These are phyloP conservation scores for Trichoderma citrinoviride DNA, from an alignment of 2,329 filamentous ascomycete genomes.

Conservation along the genomic window DNA sequence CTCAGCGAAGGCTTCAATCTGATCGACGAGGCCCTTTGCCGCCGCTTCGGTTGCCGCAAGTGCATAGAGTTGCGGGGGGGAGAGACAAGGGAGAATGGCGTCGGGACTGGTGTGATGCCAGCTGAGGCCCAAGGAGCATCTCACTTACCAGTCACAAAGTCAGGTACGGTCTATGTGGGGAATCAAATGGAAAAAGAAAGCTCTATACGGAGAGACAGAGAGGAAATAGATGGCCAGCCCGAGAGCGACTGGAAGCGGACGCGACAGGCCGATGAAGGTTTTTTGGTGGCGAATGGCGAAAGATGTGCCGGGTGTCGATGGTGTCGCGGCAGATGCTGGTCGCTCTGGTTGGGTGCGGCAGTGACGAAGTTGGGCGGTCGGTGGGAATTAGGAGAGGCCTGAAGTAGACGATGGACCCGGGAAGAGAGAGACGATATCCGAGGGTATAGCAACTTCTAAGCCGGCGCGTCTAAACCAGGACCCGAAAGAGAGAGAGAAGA, in stretches of 20 bases:
- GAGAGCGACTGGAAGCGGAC: conserved; percentile 15
- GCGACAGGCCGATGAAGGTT: conserved; percentile 14
- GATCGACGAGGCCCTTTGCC: not conserved
- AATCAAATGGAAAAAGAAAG: conserved; percentile 19
- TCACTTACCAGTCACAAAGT: conserved; percentile 23
- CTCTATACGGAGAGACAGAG: conserved; percentile 8
- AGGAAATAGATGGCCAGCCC: conserved; percentile 2
- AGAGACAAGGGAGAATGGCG: not conserved
- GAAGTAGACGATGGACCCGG: conserved; percentile 28
- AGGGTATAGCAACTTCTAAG: conserved; percentile 38
- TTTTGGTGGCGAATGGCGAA: conserved; percentile 18
- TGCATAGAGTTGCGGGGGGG: not conserved
- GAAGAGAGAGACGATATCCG: conserved; percentile 21
- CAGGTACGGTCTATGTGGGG: conserved; percentile 21
- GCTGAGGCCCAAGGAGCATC: conserved; percentile 1
- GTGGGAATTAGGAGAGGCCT: conserved; percentile 26
- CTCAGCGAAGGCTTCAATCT: not conserved
- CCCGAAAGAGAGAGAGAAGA: conserved; percentile 29
- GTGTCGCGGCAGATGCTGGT: conserved; percentile 9
- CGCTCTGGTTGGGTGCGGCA: conserved; percentile 19
- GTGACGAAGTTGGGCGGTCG: conserved; percentile 17
- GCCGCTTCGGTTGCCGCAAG: not conserved
- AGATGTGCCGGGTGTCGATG: conserved; percentile 15
- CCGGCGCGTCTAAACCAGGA: conserved; percentile 41
- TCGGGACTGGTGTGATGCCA: conserved; percentile 1